Evolutionary conservation across 2,329 filamentous ascomycete species (phyloP).

Genomic region (Alternaria dauci): DNA sequence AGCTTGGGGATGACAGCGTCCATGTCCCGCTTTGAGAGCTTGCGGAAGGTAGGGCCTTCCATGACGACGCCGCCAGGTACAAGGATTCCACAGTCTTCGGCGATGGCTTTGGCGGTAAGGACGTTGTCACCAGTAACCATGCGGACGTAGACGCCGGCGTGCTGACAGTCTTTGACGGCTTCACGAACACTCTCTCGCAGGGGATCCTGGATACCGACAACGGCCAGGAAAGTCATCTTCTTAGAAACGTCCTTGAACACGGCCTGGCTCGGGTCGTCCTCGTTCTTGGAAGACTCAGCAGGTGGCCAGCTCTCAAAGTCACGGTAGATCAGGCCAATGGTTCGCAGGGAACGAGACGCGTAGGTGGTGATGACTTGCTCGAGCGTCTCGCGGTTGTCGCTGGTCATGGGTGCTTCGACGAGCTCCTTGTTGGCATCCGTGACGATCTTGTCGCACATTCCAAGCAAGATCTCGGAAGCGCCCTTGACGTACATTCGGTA

Average conservation of each 20-base stretch:
- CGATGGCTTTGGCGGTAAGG: slow-evolving; percentile 80
- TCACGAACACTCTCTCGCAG: slow-evolving; percentile 77
- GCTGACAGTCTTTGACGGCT: slow-evolving; percentile 76
- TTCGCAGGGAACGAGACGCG: slow-evolving; percentile 80
- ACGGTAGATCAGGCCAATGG: slow-evolving; percentile 82
- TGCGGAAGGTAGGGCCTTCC: slow-evolving; percentile 81
- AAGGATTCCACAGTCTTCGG: slow-evolving; percentile 79
- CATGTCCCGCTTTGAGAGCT: slow-evolving; percentile 68
- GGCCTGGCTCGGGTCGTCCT: slow-evolving; percentile 69
- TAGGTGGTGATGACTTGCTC: slow-evolving; percentile 77
- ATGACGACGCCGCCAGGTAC: slow-evolving; percentile 75
- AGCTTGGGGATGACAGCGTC: slow-evolving; percentile 67
- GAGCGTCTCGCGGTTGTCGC: slow-evolving; percentile 66
- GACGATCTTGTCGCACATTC: slow-evolving; percentile 61
- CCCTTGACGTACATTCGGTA: slow-evolving; percentile 66
- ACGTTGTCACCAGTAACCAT: slow-evolving; percentile 90
- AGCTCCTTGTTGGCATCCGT: slow-evolving; percentile 68
- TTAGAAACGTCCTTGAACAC: slow-evolving; percentile 74
- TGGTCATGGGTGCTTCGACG: slow-evolving; percentile 61
- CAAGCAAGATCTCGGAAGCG: slow-evolving; percentile 61
- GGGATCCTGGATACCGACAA: slow-evolving; percentile 84
- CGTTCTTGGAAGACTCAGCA: slow-evolving; percentile 61
- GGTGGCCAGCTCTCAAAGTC: slow-evolving; percentile 88
- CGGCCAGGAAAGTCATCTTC: slow-evolving; percentile 75
- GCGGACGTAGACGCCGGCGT: slow-evolving; percentile 78